Conservation (phyloP, 371 early-diverging fungal species). For the Apophysomyces elegans region DNA sequence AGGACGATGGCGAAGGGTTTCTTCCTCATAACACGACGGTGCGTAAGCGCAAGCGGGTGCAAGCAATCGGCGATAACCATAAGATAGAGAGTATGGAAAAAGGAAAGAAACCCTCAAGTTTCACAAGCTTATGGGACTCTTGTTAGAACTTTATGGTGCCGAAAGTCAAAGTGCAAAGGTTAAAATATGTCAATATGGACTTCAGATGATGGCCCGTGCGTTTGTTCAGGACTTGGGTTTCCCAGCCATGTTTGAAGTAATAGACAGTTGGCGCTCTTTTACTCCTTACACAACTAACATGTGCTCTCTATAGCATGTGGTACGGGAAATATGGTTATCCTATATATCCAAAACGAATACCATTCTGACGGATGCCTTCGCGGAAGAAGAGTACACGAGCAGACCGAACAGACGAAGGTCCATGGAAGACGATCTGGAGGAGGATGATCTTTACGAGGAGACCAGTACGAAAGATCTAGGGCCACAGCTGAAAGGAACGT, state of each 20-base stretch:
- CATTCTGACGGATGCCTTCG: constrained; percentile 19
- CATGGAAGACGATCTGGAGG: constrained; percentile 8
- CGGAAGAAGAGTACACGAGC: constrained; percentile 15
- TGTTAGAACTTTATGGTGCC: constrained; percentile 8
- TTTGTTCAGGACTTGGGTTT: constrained; percentile 37
- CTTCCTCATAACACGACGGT: not conserved
- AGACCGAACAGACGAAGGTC: not conserved
- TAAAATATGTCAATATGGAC: constrained; percentile 23
- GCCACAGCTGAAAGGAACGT: not conserved
- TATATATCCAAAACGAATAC: constrained; percentile 23
- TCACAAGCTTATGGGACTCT: not conserved
- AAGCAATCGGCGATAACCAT: not conserved
- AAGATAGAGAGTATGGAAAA: not conserved
- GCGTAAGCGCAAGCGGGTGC: not conserved
- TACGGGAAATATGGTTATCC: constrained; percentile 42
- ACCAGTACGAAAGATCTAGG: constrained; percentile 3
- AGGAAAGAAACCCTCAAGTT: too few relatives aligned
- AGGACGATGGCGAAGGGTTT: not conserved
- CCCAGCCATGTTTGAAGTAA: constrained; percentile 37
- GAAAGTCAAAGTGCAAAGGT: constrained; percentile 17
- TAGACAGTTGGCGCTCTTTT: not conserved
- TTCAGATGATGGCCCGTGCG: constrained; percentile 26
- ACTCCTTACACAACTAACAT: not conserved
- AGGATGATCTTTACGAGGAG: not conserved
- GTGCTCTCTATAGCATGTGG: constrained; percentile 15